Evolutionary conservation across 768 basidiomycete species (phyloP).

Genomic region (Rhodosporidiobolus sp.): DNA sequence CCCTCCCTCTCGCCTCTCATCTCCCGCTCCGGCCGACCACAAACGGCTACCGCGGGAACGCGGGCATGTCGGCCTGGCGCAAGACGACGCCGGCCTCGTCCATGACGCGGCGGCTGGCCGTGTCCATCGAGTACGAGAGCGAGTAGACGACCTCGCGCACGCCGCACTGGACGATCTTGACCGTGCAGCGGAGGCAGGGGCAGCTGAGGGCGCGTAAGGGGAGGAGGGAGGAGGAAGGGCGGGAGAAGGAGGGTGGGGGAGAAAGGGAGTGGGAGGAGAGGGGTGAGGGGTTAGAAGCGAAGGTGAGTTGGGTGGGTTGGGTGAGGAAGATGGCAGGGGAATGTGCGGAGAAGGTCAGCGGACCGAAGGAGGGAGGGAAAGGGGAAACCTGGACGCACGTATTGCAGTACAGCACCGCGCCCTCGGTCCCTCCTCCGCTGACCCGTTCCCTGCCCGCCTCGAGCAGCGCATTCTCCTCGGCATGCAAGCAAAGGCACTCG

Average conservation of each 20-base stretch:
- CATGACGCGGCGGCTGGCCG: constrained; percentile 43
- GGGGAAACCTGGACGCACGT: constrained; percentile 78
- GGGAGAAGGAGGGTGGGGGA: background rate
- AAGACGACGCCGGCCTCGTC: constrained; percentile 46
- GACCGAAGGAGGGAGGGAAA: constrained; percentile 5
- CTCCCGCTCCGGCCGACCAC: too few relatives aligned
- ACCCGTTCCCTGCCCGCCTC: constrained; percentile 90
- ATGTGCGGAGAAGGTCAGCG: too few relatives aligned
- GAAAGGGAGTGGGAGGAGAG: background rate
- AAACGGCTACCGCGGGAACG: constrained; percentile 9
- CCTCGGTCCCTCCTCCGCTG: constrained; percentile 55
- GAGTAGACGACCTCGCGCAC: constrained; percentile 92
- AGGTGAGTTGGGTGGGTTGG: too few relatives aligned
- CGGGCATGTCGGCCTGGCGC: constrained; percentile 39
- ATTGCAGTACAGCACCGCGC: constrained; percentile 92
- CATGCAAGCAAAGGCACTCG: constrained; percentile 92
- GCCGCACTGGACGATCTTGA: constrained; percentile 95
- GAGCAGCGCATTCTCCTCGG: constrained; percentile 93
- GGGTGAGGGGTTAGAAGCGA: too few relatives aligned
- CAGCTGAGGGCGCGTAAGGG: constrained; percentile 59
- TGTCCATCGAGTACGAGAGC: constrained; percentile 83
- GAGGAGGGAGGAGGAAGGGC: background rate
- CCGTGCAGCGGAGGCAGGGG: constrained; percentile 90
- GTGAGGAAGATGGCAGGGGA: too few relatives aligned
- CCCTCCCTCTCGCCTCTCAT: too few relatives aligned